Percentiles rank a stretch among this genome's conserved stretches.
phyloP scores from a whole-genome alignment of 805 yeast genomes.

The Wickerhamomyces rabaulensis region DNA sequence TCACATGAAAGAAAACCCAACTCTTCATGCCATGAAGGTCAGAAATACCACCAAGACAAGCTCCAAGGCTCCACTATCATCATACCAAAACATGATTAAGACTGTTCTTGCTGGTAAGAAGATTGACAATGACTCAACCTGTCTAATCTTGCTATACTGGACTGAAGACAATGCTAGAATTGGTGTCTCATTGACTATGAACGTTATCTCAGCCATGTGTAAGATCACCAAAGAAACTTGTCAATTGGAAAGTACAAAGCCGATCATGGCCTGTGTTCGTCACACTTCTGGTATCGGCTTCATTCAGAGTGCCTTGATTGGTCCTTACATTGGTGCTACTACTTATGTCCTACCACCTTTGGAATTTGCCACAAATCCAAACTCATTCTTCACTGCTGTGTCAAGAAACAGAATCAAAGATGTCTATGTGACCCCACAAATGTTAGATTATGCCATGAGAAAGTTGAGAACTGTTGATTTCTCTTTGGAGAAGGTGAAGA shows the following conservation, averaged over 20 bases:
- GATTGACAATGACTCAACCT: conserved; percentile 31
- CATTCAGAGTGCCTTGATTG: conserved; percentile 76
- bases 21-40: conserved; percentile 41
- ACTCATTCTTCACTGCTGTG: conserved; percentile 60
- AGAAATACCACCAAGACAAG: conserved; percentile 64
- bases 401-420: conserved; percentile 81
- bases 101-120: conserved; percentile 17
- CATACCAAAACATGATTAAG: conserved; percentile 12
- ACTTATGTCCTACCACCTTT: conserved; percentile 77
- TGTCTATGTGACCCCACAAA: conserved; percentile 76
- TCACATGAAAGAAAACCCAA: conserved; percentile 42
- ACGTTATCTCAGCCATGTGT: conserved; percentile 68
- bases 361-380: conserved; percentile 71
- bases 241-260: conserved; percentile 63
- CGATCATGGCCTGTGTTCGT: conserved; percentile 82
- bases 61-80: conserved; percentile 19
- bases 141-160: conserved; percentile 63
- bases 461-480: conserved; percentile 52
- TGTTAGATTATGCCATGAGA: conserved; percentile 70
- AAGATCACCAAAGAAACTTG: conserved; percentile 90
- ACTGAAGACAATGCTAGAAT: conserved; percentile 66
- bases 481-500: conserved; percentile 56
- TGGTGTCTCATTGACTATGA: conserved; percentile 49
- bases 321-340: conserved; percentile 81
- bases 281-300: conserved; percentile 86